Evolutionary conservation across 1,139 yeast genomes (phyloP), one percentile per base, ranked within the genome.

Genomic region (Zygoascus sp.): DNA sequence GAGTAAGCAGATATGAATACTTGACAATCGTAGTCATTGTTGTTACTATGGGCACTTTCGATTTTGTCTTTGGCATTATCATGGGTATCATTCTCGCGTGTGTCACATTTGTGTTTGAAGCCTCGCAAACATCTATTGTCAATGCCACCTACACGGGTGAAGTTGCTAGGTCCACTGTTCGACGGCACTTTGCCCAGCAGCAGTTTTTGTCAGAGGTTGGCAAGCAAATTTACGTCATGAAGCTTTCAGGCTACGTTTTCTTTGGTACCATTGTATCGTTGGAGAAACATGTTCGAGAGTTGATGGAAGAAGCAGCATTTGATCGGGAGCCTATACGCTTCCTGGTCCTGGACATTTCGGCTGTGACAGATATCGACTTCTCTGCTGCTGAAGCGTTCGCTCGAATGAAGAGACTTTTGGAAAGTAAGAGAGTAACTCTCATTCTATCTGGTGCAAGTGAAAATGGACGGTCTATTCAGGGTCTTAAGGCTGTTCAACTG

Each of bases 321-420:
- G 57, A 55, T 30, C 61, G 61, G 39, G 74, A 75, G 52, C 87
- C 88, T 2, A 80, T 92, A 56, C 80, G 86, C 56, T 92, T 82
- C 63, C 70, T 92, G 57, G 80, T 92, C 46, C 65, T 92, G 44
- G 99, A 92, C 66, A 82, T 92, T 75, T 81, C 83, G 53, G 81
- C 84, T 34, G 96, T 92, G 22, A 74, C 81, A 9, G 82, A 85
- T 38, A 80, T 92, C 57, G 99, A 92, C 65, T 92, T 86, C 59
- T 85, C 96, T 34, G 97, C 97, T 0, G 96, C 97, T 5, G 98
- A 92, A 65, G 96, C 97, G 0, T 87, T 92, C 63, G 80, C 90
- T 57, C 74, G 97, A 56, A 84, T 94, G 53, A 80, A 87, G 62
- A 83, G 95, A 53, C 75, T 88, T 57, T 71, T 89, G 17, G 79